Evolutionary conservation across 768 basidiomycete genomes (phyloP), one percentile per base, ranked within the genome.

Genomic region (Hortiboletus campestris): DNA sequence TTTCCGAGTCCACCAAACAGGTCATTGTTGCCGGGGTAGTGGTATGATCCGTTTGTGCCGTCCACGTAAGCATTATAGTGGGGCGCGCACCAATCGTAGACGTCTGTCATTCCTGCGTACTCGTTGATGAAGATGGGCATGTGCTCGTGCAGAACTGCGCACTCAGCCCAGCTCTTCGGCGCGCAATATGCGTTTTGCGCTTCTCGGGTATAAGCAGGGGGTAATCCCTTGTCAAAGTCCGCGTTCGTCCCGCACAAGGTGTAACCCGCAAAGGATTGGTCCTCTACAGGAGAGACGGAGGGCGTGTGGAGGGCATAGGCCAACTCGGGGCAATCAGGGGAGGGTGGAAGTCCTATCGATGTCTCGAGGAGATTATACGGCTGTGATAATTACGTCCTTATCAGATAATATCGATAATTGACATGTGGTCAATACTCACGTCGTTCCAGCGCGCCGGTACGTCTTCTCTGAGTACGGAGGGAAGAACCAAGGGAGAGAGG

Each of bases 331-430:
- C 62, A 71, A 16, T 69, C 61, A 14, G 59, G 51, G 0, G 69
- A 46, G 6, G 66, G 67, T 6, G 66, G 66, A 19, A 67, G 17
- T 28, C 69, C 71, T n/a, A 64, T 62, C 12, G 67, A 66, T 31
- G 67, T 70, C 56, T 69, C 68, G 39, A 71, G 67, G 62, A 71
- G 69, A 62, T 71, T 71, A 31, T 67, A 72, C 46, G 69, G 67
- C 69, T 71, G 53, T 55, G 28, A 57, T 53, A 38, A 57, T 68
- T 67, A 62, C 60, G 58, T 63, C 46, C 36, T 65, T 54, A 56
- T 32, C 14, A 52, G 19, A 34, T 44, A 36, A 36, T 45, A 49
- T 41, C 19, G 29, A 61, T 53, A 68, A 51, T 42, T 34, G 51
- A 49, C 32, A 46, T 47, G 44, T 28, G 50, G 57, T 49, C 22